Conservation (phyloP, 768 basidiomycete species). For the Mycena metata region DNA sequence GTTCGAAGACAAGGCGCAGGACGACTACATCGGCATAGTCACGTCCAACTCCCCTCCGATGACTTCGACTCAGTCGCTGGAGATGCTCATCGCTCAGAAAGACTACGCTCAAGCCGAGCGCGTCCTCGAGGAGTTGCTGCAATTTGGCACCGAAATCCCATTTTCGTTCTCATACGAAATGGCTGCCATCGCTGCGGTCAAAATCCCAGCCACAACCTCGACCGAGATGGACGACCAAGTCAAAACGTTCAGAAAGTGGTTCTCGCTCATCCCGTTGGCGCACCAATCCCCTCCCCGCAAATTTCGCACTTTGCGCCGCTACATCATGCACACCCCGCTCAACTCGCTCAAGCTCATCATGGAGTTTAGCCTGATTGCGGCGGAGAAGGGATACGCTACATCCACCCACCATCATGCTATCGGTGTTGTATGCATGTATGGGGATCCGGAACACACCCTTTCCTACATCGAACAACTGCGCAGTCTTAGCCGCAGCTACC, state of each 20-base stretch:
- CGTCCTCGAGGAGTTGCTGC: constrained; percentile 56
- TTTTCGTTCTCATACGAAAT: constrained; percentile 51
- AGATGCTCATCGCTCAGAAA: constrained; percentile 45
- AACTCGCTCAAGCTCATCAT: constrained; percentile 53
- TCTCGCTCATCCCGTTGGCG: constrained; percentile 56
- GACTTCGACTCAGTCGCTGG: constrained; percentile 45
- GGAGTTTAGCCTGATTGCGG: constrained; percentile 59
- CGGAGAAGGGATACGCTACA: constrained; percentile 60
- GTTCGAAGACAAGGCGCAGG: constrained; percentile 33
- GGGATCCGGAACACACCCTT: constrained; percentile 48
- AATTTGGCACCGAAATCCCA: constrained; percentile 53
- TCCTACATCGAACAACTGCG: constrained; percentile 57
- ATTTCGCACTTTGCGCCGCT: constrained; percentile 32
- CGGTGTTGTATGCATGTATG: constrained; percentile 54
- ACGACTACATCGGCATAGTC: constrained; percentile 21
- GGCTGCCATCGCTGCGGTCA: constrained; percentile 49
- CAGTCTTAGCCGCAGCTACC: constrained; percentile 40
- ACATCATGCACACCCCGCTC: constrained; percentile 49
- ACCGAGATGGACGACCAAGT: constrained; percentile 37
- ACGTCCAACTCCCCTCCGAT: constrained; percentile 26
- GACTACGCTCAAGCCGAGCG: constrained; percentile 48
- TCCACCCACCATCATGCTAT: constrained; percentile 46
- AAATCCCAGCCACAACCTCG: constrained; percentile 14
- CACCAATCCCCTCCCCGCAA: constrained; percentile 26
- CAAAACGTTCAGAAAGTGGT: constrained; percentile 55